Percentiles rank a stretch among this genome's conserved stretches.
phyloP scores from a whole-genome alignment of 2,329 filamentous ascomycete species.

The Mycosphaerelloides madeirae region DNA sequence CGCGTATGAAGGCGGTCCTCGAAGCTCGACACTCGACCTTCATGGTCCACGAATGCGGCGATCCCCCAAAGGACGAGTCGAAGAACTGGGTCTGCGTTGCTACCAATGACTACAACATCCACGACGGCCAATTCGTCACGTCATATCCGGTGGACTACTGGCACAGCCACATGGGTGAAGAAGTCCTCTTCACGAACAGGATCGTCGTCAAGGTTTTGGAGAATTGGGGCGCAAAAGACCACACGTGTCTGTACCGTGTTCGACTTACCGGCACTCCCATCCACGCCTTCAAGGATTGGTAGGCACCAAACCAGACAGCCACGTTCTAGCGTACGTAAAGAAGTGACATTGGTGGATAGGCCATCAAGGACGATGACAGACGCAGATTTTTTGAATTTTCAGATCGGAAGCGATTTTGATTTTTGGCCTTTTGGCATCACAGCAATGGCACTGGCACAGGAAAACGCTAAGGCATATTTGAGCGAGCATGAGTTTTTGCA shows the following conservation, averaged over 20 bases:
- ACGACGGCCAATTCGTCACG: conserved; percentile 39
- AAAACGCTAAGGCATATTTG: too few relatives aligned
- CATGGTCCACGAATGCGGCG: conserved; percentile 7
- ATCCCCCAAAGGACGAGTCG: conserved; percentile 15
- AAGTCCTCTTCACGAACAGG: conserved; percentile 27
- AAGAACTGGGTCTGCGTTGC: conserved; percentile 39
- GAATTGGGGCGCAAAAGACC: conserved; percentile 40
- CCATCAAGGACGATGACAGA: too few relatives aligned
- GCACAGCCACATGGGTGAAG: neutral
- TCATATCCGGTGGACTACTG: conserved; percentile 33
- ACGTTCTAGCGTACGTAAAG: too few relatives aligned
- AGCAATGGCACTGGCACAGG: too few relatives aligned
- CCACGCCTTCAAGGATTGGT: too few relatives aligned
- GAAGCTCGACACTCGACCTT: conserved; percentile 7
- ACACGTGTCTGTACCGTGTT: conserved; percentile 46
- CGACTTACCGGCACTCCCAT: conserved; percentile 36
- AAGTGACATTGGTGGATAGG: too few relatives aligned
- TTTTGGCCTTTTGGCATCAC: too few relatives aligned
- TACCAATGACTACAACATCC: conserved; percentile 39
- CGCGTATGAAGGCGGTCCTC: conserved; percentile 11
- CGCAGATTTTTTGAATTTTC: too few relatives aligned
- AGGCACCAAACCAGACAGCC: too few relatives aligned
- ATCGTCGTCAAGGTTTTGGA: conserved; percentile 37
- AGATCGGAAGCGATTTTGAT: too few relatives aligned
- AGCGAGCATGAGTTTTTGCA: too few relatives aligned